Percentiles rank a stretch among this genome's conserved stretches.
Conservation (phyloP, 805 yeast species). For the Kazachstania martiniae region DNA sequence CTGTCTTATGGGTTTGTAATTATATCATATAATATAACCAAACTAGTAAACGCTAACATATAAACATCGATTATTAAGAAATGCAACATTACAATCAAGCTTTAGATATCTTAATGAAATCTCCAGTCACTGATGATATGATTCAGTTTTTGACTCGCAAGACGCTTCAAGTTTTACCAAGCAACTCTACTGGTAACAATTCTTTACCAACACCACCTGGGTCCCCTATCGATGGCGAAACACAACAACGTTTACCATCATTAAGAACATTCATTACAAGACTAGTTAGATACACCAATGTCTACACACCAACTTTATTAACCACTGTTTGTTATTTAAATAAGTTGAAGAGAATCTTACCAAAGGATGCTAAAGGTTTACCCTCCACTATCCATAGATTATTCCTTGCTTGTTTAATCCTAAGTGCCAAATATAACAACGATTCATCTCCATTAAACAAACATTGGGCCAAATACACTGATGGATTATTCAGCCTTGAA, state of each 20-base stretch:
- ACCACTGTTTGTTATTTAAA: conserved; percentile 61
- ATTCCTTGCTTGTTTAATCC: conserved; percentile 60
- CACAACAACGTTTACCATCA: conserved; percentile 37
- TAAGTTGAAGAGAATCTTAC: conserved; percentile 48
- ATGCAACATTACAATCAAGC: conserved; percentile 38
- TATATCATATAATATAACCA: neutral
- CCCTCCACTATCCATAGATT: conserved; percentile 76
- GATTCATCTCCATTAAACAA: conserved; percentile 69
- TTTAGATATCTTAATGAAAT: conserved; percentile 43
- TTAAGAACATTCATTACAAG: conserved; percentile 64
- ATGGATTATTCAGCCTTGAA: conserved; percentile 53
- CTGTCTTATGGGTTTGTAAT: neutral
- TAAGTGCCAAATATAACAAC: conserved; percentile 65
- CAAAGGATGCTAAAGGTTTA: conserved; percentile 62
- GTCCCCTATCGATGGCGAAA: conserved; percentile 12
- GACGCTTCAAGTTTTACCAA: conserved; percentile 58
- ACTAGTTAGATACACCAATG: conserved; percentile 64
- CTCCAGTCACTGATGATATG: conserved; percentile 69
- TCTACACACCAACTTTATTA: conserved; percentile 71
- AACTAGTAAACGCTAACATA: neutral
- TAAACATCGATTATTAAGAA: conserved; percentile 2
- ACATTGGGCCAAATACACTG: conserved; percentile 74
- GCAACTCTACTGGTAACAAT: conserved; percentile 23
- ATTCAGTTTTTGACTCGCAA: conserved; percentile 55
- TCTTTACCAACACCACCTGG: conserved; percentile 28